phyloP scores from a whole-genome alignment of 2,329 filamentous ascomycete species.

The Didymella exigua region DNA sequence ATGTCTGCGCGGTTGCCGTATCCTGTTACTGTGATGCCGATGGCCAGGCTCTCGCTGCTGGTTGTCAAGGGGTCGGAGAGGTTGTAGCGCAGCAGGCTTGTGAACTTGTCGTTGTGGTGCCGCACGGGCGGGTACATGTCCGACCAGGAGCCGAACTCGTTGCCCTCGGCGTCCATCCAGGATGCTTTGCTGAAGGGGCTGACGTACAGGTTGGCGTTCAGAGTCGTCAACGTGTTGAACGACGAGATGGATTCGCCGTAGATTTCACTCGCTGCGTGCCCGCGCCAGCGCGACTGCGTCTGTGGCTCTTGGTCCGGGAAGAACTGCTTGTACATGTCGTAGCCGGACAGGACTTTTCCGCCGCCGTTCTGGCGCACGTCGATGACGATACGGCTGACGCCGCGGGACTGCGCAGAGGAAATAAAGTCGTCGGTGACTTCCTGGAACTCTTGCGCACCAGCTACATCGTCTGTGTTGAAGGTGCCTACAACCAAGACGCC shows the following conservation, averaged over 20 bases:
- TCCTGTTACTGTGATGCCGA: slow-evolving; percentile 41
- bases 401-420: slow-evolving; percentile 51
- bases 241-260: slow-evolving; percentile 32
- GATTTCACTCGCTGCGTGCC: slow-evolving; percentile 44
- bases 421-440: slow-evolving; percentile 53
- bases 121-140: slow-evolving; percentile 46
- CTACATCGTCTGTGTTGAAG: slow-evolving; percentile 44
- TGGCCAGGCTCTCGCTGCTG: slow-evolving; percentile 34
- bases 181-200: slow-evolving; percentile 46
- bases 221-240: slow-evolving; percentile 16
- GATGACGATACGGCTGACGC: slow-evolving; percentile 65
- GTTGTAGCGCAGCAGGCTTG: slow-evolving; percentile 48
- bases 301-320: slow-evolving; percentile 56
- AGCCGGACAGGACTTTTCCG: slow-evolving; percentile 53
- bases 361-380: slow-evolving; percentile 68
- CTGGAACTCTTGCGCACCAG: slow-evolving; percentile 44
- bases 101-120: slow-evolving; percentile 47
- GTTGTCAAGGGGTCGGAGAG: slow-evolving; percentile 43
- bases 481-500: slow-evolving; percentile 54
- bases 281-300: slow-evolving; percentile 55
- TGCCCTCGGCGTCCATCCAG: slow-evolving; percentile 32
- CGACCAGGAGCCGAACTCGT: slow-evolving; percentile 43
- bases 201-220: slow-evolving; percentile 35
- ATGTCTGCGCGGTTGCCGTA: slow-evolving; percentile 34
- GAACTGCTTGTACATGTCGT: slow-evolving; percentile 59